phyloP scores from a whole-genome alignment of 129 eudicot species.

The Calendula officinalis region DNA sequence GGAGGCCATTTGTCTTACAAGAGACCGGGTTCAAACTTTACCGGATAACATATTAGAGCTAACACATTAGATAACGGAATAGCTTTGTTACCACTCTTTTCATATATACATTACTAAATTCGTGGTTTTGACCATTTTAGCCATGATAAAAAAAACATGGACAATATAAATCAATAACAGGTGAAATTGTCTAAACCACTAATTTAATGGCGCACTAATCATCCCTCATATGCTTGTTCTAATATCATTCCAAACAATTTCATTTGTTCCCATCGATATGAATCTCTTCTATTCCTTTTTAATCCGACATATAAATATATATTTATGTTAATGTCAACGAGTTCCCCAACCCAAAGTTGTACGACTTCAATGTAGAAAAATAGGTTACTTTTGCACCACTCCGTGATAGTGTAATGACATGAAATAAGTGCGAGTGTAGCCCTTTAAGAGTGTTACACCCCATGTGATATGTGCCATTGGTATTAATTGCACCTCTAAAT shows the following conservation, averaged over 20 bases:
- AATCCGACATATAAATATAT: not conserved
- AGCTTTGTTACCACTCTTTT: too few species aligned
- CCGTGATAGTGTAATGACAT: not conserved
- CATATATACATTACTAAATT: not conserved
- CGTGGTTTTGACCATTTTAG: not conserved
- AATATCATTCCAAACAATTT: too few species aligned
- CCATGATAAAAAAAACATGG: too few species aligned
- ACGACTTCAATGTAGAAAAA: conserved; percentile 2
- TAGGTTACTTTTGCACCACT: conserved; percentile 19
- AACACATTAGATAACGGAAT: too few species aligned
- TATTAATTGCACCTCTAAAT: not conserved
- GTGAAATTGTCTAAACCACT: too few species aligned
- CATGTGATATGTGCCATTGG: conserved; percentile 24
- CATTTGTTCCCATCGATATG: too few species aligned
- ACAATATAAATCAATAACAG: too few species aligned
- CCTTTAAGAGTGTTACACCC: not conserved
- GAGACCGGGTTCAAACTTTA: too few species aligned
- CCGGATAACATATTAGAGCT: too few species aligned
- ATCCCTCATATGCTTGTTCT: not conserved
- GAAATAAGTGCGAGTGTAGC: conserved; percentile 13
- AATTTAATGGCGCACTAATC: not conserved
- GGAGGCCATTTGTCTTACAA: too few species aligned
- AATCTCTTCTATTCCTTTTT: not conserved
- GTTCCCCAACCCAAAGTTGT: not conserved
- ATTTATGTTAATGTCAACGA: too few species aligned